Base-by-base conservation (phyloP, 345 rosid genomes). In the Cardamine chenopodiifolia region DNA sequence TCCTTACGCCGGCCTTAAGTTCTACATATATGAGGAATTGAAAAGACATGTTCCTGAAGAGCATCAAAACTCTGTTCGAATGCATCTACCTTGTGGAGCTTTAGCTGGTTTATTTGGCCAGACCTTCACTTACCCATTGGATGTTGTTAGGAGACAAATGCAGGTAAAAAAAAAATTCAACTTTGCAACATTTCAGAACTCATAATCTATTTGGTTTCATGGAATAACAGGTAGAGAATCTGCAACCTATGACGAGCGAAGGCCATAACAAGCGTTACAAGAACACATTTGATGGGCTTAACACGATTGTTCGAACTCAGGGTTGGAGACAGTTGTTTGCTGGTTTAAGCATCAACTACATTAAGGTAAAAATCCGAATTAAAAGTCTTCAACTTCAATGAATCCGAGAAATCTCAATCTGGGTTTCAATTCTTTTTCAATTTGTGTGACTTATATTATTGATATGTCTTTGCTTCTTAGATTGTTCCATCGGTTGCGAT, bases 61-160 rank as follows among this genome's bases (percentile, higher is more conserved):
- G 79, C 88, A 88, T 57, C 99, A 87, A 77, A 88, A 87, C 79
- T 89, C 97, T 35, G 89, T 92, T 66, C 49, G 72, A 62, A 86
- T 89, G 96, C 97, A 90, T 66, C 88, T 95, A 72, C 86, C 93
- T 70, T 95, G 99, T 85, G 99, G 99, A 68, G 99, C 97, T 18
- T 70, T 92, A 22, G 99, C 99, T 77, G 99, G 97, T 65, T 80
- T 95, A 74, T 78, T 95, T 62, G 99, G 99, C 52, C 99, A 95
- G 82, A 92, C 97, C 64, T 75, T 92, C 32, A 95, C 99, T 22
- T 95, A 95, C 78, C 99, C 99, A 9, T 74, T 95, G 73, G 97
- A 95, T 85, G 99, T 95, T 74, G 97, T 95, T 49, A 85, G 97
- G 81, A 85, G 99, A 75, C 99, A 95, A 83, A 95, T 95, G 99